These are phyloP conservation scores for Botrytis galanthina DNA, from an alignment of 2,329 filamentous ascomycete genomes.

Conservation along the genomic window DNA sequence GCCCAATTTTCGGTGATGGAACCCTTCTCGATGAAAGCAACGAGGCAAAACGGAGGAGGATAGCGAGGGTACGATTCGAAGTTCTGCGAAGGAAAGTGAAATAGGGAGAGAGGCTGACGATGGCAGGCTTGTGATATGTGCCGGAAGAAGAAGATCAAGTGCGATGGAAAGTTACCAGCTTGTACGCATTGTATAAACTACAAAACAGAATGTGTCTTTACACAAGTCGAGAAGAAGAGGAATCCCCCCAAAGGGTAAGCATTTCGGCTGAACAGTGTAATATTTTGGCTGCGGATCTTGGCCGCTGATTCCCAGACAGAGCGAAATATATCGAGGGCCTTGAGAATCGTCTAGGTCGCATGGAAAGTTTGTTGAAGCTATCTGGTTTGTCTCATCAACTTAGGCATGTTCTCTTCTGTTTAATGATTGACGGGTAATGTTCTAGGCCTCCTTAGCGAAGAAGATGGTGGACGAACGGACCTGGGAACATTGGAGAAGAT, in stretches of 20 bases:
- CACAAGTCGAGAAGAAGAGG: slow-evolving; percentile 97
- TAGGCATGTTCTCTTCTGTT: not conserved
- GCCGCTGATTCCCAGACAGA: slow-evolving; percentile 46
- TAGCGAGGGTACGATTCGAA: slow-evolving; percentile 56
- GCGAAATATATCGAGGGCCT: slow-evolving; percentile 98
- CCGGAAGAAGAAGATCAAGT: slow-evolving; percentile 96
- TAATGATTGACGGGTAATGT: slow-evolving; percentile 26
- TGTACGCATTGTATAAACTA: slow-evolving; percentile 97
- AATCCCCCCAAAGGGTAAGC: slow-evolving; percentile 91
- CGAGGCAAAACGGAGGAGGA: slow-evolving; percentile 67
- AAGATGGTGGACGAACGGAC: slow-evolving; percentile 82
- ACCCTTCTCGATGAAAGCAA: slow-evolving; percentile 63
- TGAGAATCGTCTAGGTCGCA: slow-evolving; percentile 89
- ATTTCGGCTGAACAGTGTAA: not conserved
- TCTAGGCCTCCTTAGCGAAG: slow-evolving; percentile 74
- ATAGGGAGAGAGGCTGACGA: slow-evolving; percentile 24
- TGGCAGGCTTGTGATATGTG: slow-evolving; percentile 67
- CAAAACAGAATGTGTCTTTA: slow-evolving; percentile 96
- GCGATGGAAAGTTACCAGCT: slow-evolving; percentile 90
- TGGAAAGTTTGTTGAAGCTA: slow-evolving; percentile 86
- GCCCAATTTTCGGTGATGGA: slow-evolving; percentile 60
- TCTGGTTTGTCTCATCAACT: slow-evolving; percentile 56
- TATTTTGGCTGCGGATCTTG: slow-evolving; percentile 29
- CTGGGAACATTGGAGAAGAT: slow-evolving; percentile 84
- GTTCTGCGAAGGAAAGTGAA: slow-evolving; percentile 5